These are phyloP conservation scores for Phytopythium delawarense DNA, from an alignment of 352 stramenopile genomes.

Conservation along the genomic window DNA sequence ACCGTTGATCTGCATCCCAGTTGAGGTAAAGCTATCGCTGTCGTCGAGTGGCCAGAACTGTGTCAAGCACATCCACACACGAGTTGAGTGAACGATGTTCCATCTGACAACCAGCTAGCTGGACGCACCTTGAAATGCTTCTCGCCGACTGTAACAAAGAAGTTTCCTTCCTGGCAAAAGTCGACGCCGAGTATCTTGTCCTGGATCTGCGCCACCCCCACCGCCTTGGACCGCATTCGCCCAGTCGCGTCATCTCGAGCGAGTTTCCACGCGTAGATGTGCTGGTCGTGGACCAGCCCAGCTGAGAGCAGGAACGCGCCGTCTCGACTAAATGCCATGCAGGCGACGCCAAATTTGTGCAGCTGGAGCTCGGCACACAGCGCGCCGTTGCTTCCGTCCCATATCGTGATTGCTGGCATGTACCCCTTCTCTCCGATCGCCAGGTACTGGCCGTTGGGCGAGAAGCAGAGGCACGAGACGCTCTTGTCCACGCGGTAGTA, in stretches of 20 bases:
- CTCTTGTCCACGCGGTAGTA: constrained; percentile 88
- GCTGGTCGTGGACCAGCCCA: constrained; percentile 80
- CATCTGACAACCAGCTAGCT: too few species aligned
- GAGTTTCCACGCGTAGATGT: constrained; percentile 75
- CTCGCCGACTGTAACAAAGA: constrained; percentile 81
- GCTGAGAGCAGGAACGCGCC: constrained; percentile 56
- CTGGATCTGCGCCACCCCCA: constrained; percentile 46
- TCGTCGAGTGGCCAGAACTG: constrained; percentile 78
- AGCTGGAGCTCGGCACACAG: constrained; percentile 79
- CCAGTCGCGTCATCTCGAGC: constrained; percentile 9
- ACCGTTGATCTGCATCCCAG: constrained; percentile 46
- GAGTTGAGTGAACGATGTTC: background rate
- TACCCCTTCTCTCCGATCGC: constrained; percentile 88
- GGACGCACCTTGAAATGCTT: constrained; percentile 63
- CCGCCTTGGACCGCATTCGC: constrained; percentile 24
- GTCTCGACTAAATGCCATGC: constrained; percentile 74
- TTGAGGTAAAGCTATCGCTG: constrained; percentile 42
- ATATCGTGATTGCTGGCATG: constrained; percentile 82
- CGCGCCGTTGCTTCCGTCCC: constrained; percentile 69
- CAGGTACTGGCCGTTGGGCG: constrained; percentile 74
- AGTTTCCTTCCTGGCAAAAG: constrained; percentile 64
- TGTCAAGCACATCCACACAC: constrained; percentile 4
- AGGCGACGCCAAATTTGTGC: constrained; percentile 81
- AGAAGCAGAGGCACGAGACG: constrained; percentile 83
- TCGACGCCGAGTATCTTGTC: constrained; percentile 75